Percentiles rank a stretch among this genome's conserved stretches.
Conservation (phyloP, 2,329 filamentous ascomycete genomes). For the Thelonectria olida region DNA sequence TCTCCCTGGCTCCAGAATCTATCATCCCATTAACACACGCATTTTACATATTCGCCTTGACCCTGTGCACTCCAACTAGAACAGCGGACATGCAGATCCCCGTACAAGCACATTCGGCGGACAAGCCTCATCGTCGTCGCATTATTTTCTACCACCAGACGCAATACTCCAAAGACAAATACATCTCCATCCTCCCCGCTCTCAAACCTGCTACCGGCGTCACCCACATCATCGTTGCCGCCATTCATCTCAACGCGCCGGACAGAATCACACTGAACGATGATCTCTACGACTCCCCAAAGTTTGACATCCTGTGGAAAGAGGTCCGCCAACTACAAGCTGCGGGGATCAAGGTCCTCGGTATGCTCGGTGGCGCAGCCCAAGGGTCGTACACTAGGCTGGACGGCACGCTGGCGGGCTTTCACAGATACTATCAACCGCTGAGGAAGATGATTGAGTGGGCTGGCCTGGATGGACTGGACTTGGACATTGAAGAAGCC, state of each 20-base stretch:
- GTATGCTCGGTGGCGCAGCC: slow-evolving; percentile 86
- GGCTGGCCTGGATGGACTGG: slow-evolving; percentile 71
- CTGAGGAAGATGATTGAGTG: slow-evolving; percentile 69
- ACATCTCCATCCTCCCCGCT: slow-evolving; percentile 61
- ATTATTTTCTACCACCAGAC: slow-evolving; percentile 62
- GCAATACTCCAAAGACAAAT: slow-evolving; percentile 49
- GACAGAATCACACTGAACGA: slow-evolving; percentile 81
- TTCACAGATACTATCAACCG: slow-evolving; percentile 78
- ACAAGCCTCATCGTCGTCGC: slow-evolving; percentile 42
- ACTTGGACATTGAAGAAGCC: slow-evolving; percentile 80
- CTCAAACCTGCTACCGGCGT: slow-evolving; percentile 53
- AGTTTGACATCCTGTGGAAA: slow-evolving; percentile 77
- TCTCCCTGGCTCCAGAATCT: no score
- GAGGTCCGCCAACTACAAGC: slow-evolving; percentile 77
- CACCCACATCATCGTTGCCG: slow-evolving; percentile 85
- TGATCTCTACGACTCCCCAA: slow-evolving; percentile 69
- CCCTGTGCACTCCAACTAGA: no score
- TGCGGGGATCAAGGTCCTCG: slow-evolving; percentile 78
- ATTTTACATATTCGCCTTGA: no score
- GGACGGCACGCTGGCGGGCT: slow-evolving; percentile 65
- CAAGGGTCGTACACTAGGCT: slow-evolving; percentile 71
- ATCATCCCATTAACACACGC: no score
- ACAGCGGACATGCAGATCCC: not conserved
- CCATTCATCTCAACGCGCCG: slow-evolving; percentile 78
- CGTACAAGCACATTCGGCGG: not conserved